Percentiles rank a stretch among this genome's conserved stretches.
Evolutionary conservation across 78 protist genomes (phyloP).

Genomic region (Dictyostelium citrinum): DNA sequence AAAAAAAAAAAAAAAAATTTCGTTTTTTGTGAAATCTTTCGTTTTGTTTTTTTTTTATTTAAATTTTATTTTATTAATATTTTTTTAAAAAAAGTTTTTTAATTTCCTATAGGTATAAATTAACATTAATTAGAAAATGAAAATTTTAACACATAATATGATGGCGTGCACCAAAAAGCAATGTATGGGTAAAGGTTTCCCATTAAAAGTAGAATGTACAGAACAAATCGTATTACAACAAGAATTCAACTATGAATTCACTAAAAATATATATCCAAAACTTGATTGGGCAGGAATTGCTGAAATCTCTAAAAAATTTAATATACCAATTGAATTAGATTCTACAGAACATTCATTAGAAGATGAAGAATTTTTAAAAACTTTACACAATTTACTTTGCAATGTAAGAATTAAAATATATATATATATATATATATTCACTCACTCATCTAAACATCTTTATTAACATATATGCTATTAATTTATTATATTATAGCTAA

Average conservation of each 20-base stretch:
- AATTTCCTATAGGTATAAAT: not conserved
- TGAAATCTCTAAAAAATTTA: conserved; percentile 6
- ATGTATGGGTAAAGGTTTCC: conserved; percentile 69
- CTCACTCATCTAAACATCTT: no score
- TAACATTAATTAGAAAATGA: conserved; percentile 7
- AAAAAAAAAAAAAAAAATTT: no score
- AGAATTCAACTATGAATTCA: conserved; percentile 51
- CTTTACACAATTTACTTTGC: conserved; percentile 28
- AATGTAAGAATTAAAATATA: conserved; percentile 7
- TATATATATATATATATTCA: no score
- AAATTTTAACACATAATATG: conserved; percentile 69
- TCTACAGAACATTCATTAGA: not conserved
- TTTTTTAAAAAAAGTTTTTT: no score
- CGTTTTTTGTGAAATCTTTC: no score
- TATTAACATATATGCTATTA: no score
- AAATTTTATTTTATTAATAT: no score
- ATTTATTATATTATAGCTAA: not conserved
- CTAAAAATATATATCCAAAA: conserved; percentile 58
- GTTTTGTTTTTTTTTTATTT: no score
- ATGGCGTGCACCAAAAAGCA: conserved; percentile 73
- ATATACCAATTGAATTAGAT: not conserved
- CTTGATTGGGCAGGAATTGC: conserved; percentile 71
- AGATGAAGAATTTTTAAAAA: conserved; percentile 67
- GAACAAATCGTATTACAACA: conserved; percentile 8
- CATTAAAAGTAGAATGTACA: conserved; percentile 34